Percentiles rank a stretch among this genome's conserved stretches.
phyloP scores from a whole-genome alignment of 2,329 filamentous ascomycete genomes.

The Coccinonectria pachysandricola region DNA sequence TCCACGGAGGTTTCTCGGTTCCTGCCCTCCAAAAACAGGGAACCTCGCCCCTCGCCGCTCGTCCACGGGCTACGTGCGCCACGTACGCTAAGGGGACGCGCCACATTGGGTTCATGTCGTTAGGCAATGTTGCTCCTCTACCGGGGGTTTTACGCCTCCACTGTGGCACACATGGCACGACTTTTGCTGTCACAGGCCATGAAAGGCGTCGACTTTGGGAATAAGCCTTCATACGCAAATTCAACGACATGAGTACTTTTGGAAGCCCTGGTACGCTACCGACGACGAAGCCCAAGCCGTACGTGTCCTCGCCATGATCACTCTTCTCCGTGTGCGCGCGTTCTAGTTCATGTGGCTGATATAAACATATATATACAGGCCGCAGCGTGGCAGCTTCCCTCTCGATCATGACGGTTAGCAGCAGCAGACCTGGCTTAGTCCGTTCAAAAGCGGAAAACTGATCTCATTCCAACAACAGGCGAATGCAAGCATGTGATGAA shows the following conservation, averaged over 20 bases:
- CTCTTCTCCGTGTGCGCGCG: too few species aligned
- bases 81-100: too few species aligned
- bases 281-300: slow-evolving; percentile 60
- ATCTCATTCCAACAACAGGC: slow-evolving; percentile 39
- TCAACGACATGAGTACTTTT: slow-evolving; percentile 47
- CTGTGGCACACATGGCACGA: slow-evolving; percentile 7
- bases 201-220: slow-evolving; percentile 2
- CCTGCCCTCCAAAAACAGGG: slow-evolving; percentile 5
- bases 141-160: slow-evolving; percentile 1
- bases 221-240: slow-evolving; percentile 5
- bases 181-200: slow-evolving; percentile 9
- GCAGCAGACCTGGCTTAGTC: not conserved
- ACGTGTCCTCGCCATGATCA: slow-evolving; percentile 26
- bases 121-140: not conserved
- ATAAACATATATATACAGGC: too few species aligned
- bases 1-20: not conserved
- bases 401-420: slow-evolving; percentile 70
- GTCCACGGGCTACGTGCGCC: too few species aligned
- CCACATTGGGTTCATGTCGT: too few species aligned
- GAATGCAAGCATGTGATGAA: slow-evolving; percentile 90
- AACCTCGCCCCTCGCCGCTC: too few species aligned
- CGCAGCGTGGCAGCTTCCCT: slow-evolving; percentile 85
- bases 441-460: slow-evolving; percentile 2
- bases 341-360: too few species aligned
- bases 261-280: slow-evolving; percentile 58